Percentiles rank a stretch among this genome's conserved stretches.
Conservation (phyloP, 805 yeast species). For the Lipomyces starkeyi region DNA sequence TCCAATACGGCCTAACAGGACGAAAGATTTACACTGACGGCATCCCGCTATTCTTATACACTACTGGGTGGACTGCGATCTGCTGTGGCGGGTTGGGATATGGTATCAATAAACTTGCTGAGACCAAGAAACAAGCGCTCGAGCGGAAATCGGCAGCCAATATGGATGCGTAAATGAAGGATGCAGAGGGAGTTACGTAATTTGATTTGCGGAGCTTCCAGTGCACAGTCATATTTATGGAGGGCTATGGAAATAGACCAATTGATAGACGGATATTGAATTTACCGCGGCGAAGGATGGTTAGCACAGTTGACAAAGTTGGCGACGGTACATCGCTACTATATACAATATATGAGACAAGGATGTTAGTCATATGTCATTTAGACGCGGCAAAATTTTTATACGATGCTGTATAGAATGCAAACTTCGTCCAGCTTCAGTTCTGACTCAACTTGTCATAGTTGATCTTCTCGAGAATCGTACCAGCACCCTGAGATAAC, state of each 20-base stretch:
- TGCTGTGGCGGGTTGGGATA: conserved; percentile 46
- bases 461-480: conserved; percentile 79
- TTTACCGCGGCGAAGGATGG: not conserved
- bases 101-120: conserved; percentile 38
- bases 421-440: not conserved
- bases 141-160: not conserved
- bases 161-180: not conserved
- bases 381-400: not conserved
- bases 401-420: not conserved
- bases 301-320: not conserved
- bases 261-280: not conserved
- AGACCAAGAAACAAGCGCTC: not conserved
- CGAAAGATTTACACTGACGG: conserved; percentile 39
- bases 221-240: not conserved
- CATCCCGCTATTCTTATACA: not conserved
- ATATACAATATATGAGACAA: not conserved
- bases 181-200: not conserved
- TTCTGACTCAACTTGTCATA: conserved; percentile 56
- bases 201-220: not conserved
- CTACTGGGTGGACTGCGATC: conserved; percentile 35
- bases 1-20: conserved; percentile 46
- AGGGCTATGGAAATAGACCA: not conserved
- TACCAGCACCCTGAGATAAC: conserved; percentile 78
- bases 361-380: not conserved
- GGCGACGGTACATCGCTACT: not conserved